Base-by-base conservation (phyloP, 176 grass and related monocot genomes). In the Musa acuminata region DNA sequence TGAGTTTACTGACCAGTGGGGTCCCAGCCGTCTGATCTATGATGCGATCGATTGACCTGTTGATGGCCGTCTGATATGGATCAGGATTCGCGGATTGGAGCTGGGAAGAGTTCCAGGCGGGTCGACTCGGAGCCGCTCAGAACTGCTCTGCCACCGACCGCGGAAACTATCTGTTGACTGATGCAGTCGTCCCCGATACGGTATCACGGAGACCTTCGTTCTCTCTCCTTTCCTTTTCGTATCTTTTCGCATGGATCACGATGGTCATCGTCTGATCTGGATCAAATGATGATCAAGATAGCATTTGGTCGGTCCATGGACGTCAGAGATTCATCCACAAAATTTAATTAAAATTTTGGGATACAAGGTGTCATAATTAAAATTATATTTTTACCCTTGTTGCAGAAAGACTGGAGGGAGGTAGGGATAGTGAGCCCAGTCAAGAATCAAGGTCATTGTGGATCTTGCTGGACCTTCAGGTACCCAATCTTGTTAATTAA, bases 401-500 rank as follows among this genome's bases (percentile, higher is more conserved):
- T 90, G 72, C 79, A 96, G 93, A 96, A 92, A 92, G 93, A 92
- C 81, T 96, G 93, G 93, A 90, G 93, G 82, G 51, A 90, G 77
- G 79, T 84, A 51, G 93, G 93, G 48, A 96, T 96, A 26, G 85
- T 96, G 19, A 96, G 93, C 85, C 89, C 93, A 1, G 89, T 96
- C 7, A 96, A 96, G 83, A 19, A 96, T 74, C 93, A 96, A 79
- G 83, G 83, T 20, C 12, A 52, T 6, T 96, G 93, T 19, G 93
- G 93, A 55, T 96, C 93, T 20, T 96, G 93, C 85, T 96, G 93
- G 93, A 92, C 93, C 53, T 96, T 96, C 71, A 96, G 93, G 93
- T 92, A 85, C 24, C 52, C 52, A 53, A 13, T 53, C 8, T 53
- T 13, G 12, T 53, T 53, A 53, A 13, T 53, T 53, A 59, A 59